These are phyloP conservation scores for Fraxinus latifolia DNA, from an alignment of 305 asterid genomes.

Conservation along the genomic window DNA sequence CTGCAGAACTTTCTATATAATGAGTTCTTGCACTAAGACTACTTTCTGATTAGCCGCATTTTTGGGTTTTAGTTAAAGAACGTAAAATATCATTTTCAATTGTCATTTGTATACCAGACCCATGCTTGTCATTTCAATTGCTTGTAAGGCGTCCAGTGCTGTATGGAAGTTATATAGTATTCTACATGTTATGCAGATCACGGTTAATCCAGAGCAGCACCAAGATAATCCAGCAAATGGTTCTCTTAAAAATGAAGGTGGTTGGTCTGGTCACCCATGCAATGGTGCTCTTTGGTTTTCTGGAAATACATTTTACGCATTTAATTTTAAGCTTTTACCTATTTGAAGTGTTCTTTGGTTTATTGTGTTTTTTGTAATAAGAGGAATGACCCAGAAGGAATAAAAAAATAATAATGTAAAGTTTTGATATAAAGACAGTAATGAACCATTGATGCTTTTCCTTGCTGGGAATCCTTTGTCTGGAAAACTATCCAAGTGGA, in stretches of 20 bases:
- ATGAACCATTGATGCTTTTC: neutral
- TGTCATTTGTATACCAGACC: neutral
- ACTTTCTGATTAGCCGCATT: neutral
- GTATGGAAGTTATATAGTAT: slow-evolving; percentile 2
- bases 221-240: slow-evolving; percentile 34
- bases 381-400: neutral
- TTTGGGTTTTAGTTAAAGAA: neutral
- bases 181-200: slow-evolving; percentile 44
- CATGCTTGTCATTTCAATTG: neutral
- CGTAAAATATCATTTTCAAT: neutral
- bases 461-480: neutral
- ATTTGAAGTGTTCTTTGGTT: neutral
- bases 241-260: slow-evolving; percentile 56
- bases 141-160: neutral
- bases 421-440: neutral
- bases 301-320: neutral
- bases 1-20: neutral
- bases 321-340: neutral
- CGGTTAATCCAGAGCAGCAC: slow-evolving; percentile 30
- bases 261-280: slow-evolving; percentile 24
- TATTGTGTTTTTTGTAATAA: neutral
- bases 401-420: neutral
- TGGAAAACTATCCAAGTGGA: neutral
- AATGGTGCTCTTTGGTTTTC: neutral
- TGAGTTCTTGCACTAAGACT: neutral